Base-by-base conservation (phyloP, 1,284 basidiomycete genomes). In the Phellopilus nigrolimitatus region DNA sequence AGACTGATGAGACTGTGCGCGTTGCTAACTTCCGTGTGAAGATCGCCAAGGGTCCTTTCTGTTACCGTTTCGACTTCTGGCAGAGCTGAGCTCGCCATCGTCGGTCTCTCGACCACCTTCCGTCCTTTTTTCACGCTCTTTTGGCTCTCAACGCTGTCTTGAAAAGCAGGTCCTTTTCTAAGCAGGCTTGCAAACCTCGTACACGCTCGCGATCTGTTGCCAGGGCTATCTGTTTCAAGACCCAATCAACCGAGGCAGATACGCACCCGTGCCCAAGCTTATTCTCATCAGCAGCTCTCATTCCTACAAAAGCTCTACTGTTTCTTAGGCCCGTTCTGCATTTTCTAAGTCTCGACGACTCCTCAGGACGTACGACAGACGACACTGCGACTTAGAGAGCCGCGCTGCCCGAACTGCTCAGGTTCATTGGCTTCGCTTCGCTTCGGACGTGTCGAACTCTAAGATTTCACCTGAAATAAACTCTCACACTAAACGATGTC, bases 401-500 rank as follows among this genome's bases (percentile, higher is more conserved):
- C 28, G 42, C 38, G 33, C 19, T 40, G 30, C 27, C 36, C 27
- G 31, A 51, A 30, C 28, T 30, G 28, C 17, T 47, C n/a, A 42
- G 22, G 24, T 27, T 42, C 38, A 7, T n/a, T 40, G 40, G 21
- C 37, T 40, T 49, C n/a, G 27, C 21, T 33, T 25, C 30, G 36
- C 13, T 15, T 10, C 43, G 10, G 12, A 15, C 42, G 21, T 10
- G 15, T 22, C 24, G 25, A 30, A 13, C 21, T 28, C 21, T 19
- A 27, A 27, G n/a, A n/a, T n/a, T n/a, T 49, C 47, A 37, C 47
- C 40, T 40, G n/a, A 30, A 28, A 21, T 49, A 13, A 40, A 48
- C 33, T 30, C 47, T 3, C 30, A 9, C 36, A 21, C 41, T 22
- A 19, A 33, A 53, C 54, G 51, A 80, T 81, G 79, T 74, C 77